Evolutionary conservation across 2,329 filamentous ascomycete genomes (phyloP), one percentile per base, ranked within the genome.

Genomic region (Leptosphaerulina australis): DNA sequence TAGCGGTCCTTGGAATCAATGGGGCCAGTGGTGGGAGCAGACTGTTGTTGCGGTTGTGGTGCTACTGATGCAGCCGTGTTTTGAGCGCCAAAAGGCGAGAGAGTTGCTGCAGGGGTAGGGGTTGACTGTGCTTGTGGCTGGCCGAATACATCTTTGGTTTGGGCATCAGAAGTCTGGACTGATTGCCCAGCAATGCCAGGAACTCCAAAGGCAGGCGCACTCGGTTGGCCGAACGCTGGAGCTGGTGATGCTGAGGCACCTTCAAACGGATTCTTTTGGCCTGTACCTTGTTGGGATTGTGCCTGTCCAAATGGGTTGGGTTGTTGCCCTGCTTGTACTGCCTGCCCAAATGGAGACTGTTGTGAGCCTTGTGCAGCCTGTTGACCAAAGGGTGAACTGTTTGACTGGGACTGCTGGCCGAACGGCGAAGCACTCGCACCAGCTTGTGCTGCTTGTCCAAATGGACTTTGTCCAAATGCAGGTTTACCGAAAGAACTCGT

Each of bases 1-100:
- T 87, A 76, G 26, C 76, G 69, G 36, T 75, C 78, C 38, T 74
- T 74, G 5, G 64, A 63, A 25, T 68, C 67, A 24, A 68, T 61
- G 18, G 57, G 29, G 9, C 54, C 47, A 37, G 54, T 33, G 41
- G 57, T 20, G 21, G 50, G 46, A 22, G 48, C 20, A n/a, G 50
- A 29, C 26, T 57, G 55, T 4, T 36, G n/a, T 88, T 87, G 20
- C 25, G 41, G 21, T 39, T 53, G 56, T 18, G 51, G 33, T 22
- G 41, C 28, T 34, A 39, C 18, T 10, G 56, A 45, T 29, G 45
- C 53, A n/a, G 56, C 25, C 21, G 53, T 57, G 3, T 33, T 14
- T 29, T 53, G 50, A 8, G 55, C 21, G 12, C 44, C 44, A 26
- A 66, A 65, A 2, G 57, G 51, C 14, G 66, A 63, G 5, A 57